phyloP scores from a whole-genome alignment of 345 rosid species.

The Barbarea vulgaris region DNA sequence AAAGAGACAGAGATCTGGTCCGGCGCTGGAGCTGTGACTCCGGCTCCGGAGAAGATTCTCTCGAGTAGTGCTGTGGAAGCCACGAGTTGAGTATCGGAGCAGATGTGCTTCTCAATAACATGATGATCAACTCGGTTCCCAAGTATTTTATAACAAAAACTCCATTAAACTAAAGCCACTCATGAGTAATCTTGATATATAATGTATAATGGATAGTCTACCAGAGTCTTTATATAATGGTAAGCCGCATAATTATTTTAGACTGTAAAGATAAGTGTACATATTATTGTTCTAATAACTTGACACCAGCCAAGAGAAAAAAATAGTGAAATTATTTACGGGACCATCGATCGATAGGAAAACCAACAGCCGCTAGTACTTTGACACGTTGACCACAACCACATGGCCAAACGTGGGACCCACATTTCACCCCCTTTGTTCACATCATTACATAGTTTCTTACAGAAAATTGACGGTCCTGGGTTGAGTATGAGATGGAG shows the following conservation, averaged over 20 bases:
- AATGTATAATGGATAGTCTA: not conserved
- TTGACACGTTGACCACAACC: slow-evolving; percentile 39
- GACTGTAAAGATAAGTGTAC: slow-evolving; percentile 24
- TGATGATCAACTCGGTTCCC: slow-evolving; percentile 18
- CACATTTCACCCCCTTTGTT: not conserved
- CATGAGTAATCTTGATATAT: not conserved
- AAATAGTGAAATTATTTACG: slow-evolving; percentile 9
- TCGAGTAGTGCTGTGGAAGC: slow-evolving; percentile 44
- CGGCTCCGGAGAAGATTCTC: slow-evolving; percentile 50
- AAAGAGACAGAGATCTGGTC: slow-evolving; percentile 47
- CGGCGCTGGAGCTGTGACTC: slow-evolving; percentile 49
- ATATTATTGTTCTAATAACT: not conserved
- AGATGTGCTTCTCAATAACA: slow-evolving; percentile 61
- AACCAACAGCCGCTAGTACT: slow-evolving; percentile 12
- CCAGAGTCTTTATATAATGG: slow-evolving; percentile 28
- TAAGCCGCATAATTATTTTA: slow-evolving; percentile 13
- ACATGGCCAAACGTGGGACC: slow-evolving; percentile 28
- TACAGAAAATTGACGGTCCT: slow-evolving; percentile 39
- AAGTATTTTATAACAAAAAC: not conserved
- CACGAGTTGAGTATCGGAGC: slow-evolving; percentile 58
- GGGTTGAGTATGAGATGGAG: slow-evolving; percentile 28
- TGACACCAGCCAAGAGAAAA: slow-evolving; percentile 21
- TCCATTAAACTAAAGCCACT: slow-evolving; percentile 11
- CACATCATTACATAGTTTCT: not conserved
- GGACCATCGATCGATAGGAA: slow-evolving; percentile 13